Evolutionary conservation across 768 basidiomycete genomes (phyloP), one percentile per base, ranked within the genome.

Genomic region (Russula compacta): DNA sequence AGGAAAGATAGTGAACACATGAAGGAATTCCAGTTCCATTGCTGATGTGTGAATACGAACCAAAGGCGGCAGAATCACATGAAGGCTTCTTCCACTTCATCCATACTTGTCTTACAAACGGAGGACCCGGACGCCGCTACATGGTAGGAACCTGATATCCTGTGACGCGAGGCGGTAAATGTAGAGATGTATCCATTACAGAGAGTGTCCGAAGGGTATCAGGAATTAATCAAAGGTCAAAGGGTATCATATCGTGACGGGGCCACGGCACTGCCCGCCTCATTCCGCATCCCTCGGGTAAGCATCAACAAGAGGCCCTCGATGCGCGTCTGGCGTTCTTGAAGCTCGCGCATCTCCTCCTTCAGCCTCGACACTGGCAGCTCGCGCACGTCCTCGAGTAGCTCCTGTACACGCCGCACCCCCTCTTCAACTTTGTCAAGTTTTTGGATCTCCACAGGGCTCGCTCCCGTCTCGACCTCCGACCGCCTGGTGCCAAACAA

Each of bases 301-400:
- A 92, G 76, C 72, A 80, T 81, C 54, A 89, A 69, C 44, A 92
- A 66, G 46, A 92, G 73, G 53, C 80, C 81, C 71, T 92, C 89
- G 63, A 92, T 92, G 40, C 89, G 80, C 17, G 83, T 83, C 73
- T 91, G 89, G 49, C 86, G 84, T 59, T 88, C 72, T 70, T 88
- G 87, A 33, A 92, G 71, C 69, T 92, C 90, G 69, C 84, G 89
- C 81, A 93, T 86, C 71, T 92, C 89, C 2, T 86, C 85, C 71
- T 82, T 86, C 40, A 93, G 73, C 63, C 73, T 79, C 39, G 80
- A 77, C 19, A 89, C 80, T 7, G 89, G 88, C 63, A 89, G 64
- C 46, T 80, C 77, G 35, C 78, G 77, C 48, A 87, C 78, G 53
- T 83, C 82, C 49, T 88, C 85, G 60, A 90, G 67, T 59, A 88